A percentile compares a stretch with the other conserved stretches of the same genome.
Evolutionary conservation across 371 early-diverging fungal species (phyloP).

Genomic region (Rhizopus arrhizus): DNA sequence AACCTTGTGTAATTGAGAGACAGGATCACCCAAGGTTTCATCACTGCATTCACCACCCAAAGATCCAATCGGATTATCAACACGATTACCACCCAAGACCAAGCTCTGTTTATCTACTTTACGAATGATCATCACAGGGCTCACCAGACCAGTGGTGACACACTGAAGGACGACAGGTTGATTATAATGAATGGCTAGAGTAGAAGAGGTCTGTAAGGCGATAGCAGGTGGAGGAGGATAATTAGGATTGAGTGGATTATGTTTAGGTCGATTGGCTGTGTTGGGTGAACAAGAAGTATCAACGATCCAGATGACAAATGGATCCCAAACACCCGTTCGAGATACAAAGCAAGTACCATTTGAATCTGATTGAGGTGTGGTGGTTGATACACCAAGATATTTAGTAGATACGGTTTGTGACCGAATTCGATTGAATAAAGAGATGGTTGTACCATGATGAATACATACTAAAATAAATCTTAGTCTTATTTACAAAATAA

Average conservation of each 20-base stretch:
- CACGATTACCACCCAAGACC: constrained; percentile 66
- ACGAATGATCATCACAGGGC: constrained; percentile 82
- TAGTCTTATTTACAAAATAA: constrained; percentile 52
- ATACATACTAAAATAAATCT: constrained; percentile 60
- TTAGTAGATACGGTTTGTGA: constrained; percentile 90
- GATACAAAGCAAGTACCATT: constrained; percentile 76
- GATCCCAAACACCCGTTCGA: constrained; percentile 81
- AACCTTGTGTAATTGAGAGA: constrained; percentile 90
- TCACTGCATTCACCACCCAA: constrained; percentile 53
- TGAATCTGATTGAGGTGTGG: constrained; percentile 14
- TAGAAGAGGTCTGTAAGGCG: constrained; percentile 67
- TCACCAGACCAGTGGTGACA: constrained; percentile 79
- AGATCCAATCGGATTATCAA: constrained; percentile 49
- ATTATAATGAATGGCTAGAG: constrained; percentile 81
- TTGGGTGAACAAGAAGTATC: constrained; percentile 56
- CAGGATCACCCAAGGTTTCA: constrained; percentile 63
- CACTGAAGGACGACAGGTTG: constrained; percentile 85
- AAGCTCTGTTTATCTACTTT: constrained; percentile 82
- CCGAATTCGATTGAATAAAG: constrained; percentile 84
- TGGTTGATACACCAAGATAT: constrained; percentile 68
- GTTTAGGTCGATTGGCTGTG: constrained; percentile 33
- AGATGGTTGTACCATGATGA: constrained; percentile 79
- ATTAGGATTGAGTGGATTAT: constrained; percentile 23
- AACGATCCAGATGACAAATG: constrained; percentile 87
- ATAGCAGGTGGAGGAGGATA: constrained; percentile 72